Percentiles rank a stretch among this genome's conserved stretches.
Conservation (phyloP, 208 protist species). For the Leishmania martiniquensis region DNA sequence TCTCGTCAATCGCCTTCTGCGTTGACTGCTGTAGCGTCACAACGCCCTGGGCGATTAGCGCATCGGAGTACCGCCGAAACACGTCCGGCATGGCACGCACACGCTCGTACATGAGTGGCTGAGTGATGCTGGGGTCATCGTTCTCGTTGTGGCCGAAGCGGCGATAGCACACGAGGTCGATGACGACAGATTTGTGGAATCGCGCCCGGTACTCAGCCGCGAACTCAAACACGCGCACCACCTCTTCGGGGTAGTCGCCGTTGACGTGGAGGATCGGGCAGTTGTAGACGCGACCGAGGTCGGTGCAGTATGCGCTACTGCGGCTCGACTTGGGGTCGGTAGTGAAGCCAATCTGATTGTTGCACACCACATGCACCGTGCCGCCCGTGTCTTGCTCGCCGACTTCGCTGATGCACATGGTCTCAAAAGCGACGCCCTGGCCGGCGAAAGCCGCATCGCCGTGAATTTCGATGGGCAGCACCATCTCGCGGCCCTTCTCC, state of each 20-base stretch:
- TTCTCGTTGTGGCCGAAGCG: conserved; percentile 98
- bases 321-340: conserved; percentile 96
- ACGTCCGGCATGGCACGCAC: conserved; percentile 89
- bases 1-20: conserved; percentile 75
- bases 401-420: conserved; percentile 95
- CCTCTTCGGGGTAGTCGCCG: conserved; percentile 96
- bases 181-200: conserved; percentile 96
- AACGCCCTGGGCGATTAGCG: conserved; percentile 77
- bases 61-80: conserved; percentile 83
- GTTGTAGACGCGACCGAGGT: conserved; percentile 95
- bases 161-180: conserved; percentile 98
- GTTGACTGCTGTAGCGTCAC: conserved; percentile 73
- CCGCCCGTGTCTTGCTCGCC: conserved; percentile 95
- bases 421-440: conserved; percentile 98
- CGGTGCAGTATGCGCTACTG: conserved; percentile 97
- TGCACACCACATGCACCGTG: conserved; percentile 98
- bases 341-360: conserved; percentile 99
- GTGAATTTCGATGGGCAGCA: conserved; percentile 96
- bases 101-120: conserved; percentile 96
- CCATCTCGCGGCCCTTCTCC: conserved; percentile 55
- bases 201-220: conserved; percentile 93
- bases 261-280: conserved; percentile 99
- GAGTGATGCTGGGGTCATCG: conserved; percentile 98
- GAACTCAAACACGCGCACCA: conserved; percentile 90
- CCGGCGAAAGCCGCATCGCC: conserved; percentile 99